phyloP scores from a whole-genome alignment of 345 rosid species.

The Mallotus nudiflorus region DNA sequence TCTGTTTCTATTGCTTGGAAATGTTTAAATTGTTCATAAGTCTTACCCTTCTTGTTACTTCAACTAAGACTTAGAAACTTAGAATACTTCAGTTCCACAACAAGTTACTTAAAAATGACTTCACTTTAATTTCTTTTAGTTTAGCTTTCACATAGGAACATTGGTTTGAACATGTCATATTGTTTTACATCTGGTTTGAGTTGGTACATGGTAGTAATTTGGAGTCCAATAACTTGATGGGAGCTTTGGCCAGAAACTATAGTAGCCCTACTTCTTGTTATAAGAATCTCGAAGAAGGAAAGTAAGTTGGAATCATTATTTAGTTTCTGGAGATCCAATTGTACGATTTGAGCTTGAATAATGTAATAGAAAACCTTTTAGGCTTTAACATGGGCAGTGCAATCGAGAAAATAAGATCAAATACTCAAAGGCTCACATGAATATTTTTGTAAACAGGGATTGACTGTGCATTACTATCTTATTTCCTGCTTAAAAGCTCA shows the following conservation, averaged over 20 bases:
- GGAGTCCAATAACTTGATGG: neutral
- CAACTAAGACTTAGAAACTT: conserved; percentile 1
- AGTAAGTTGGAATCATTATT: neutral
- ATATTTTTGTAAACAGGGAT: neutral
- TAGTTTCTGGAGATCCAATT: neutral
- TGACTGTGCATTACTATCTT: neutral
- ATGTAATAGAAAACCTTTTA: neutral
- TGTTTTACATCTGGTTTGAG: neutral
- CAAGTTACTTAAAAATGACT: neutral
- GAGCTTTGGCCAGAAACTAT: neutral
- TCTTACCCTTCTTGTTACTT: neutral
- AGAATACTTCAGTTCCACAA: neutral
- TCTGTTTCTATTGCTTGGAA: neutral
- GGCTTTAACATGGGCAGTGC: neutral
- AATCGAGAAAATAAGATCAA: neutral
- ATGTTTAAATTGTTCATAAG: neutral
- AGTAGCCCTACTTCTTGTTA: neutral
- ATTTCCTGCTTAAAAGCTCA: neutral
- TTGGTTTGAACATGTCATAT: neutral
- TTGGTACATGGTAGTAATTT: neutral
- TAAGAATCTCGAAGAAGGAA: neutral
- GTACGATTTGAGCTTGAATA: neutral
- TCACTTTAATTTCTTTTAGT: neutral
- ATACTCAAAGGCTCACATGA: neutral
- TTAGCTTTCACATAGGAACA: neutral